Base-by-base conservation (phyloP, 108 stramenopile species). In the Fragilariopsis cylindrus region DNA sequence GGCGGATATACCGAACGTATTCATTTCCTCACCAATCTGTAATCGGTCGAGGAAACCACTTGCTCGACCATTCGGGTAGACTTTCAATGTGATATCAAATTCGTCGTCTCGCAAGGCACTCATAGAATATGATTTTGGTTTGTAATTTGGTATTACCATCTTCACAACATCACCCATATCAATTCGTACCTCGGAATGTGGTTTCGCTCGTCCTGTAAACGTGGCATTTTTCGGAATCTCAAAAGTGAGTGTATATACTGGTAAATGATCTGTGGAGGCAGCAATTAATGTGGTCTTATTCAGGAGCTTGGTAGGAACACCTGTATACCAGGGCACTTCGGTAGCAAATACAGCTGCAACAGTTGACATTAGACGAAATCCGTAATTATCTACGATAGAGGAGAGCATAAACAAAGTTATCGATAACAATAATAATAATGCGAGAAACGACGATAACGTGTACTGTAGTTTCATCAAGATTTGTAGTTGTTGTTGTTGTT, bases 31-130 rank as follows among this genome's bases (percentile, higher is more conserved):
- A 8, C 72, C 72, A 12, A 73, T 19, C 21, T 73, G 60, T 46
- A 73, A 60, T 18, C 72, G 72, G 49, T 73, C 60, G 47, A 73
- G 40, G 39, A 62, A 73, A 5, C 72, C 72, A 73, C 72, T 73
- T 6, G 72, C 72, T n/a, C 72, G 60, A 15, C 72, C 72, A 48
- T 73, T 73, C 19, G 72, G 72, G 39, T 73, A 73, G 5, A 60
- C 72, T 54, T 73, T 73, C 46, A 73, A 63, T 12, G 72, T 73
- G 18, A 73, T 48, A 49, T 73, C 72, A 63, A 73, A 73, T 64
- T 73, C 72, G 1, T 64, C 19, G 8, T 62, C 60, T 64, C 72
- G 60, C 47, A 73, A 42, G 39, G 60, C 72, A 48, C 72, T 73
- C 44, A 73, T 73, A 45, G 45, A 48, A 49, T 73, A 73, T 6